A percentile compares a stretch with the other conserved stretches of the same genome.
These are phyloP conservation scores for Polytrichum formosum DNA, from an alignment of 225 moss, liverwort and hornwort species.

Conservation along the genomic window DNA sequence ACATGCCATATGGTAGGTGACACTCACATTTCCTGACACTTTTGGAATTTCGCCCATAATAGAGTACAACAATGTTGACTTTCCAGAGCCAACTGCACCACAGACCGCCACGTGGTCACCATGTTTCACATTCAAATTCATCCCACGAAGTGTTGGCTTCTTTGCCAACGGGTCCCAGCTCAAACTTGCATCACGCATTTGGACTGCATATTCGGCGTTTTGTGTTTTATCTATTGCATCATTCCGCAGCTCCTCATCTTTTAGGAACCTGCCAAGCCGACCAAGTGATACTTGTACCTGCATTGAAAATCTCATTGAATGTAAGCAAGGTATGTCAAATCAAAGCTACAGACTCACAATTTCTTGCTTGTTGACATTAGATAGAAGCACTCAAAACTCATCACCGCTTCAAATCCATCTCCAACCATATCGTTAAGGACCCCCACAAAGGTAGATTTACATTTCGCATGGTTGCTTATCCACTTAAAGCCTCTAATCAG, in stretches of 20 bases:
- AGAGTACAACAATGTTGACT: slow-evolving; percentile 46
- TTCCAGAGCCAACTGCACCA: slow-evolving; percentile 57
- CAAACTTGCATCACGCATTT: slow-evolving; percentile 39
- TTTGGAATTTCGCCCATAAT: slow-evolving; percentile 65
- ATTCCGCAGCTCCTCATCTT: slow-evolving; percentile 37
- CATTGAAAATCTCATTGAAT: neutral
- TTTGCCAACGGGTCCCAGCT: slow-evolving; percentile 45
- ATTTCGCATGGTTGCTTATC: too few relatives aligned
- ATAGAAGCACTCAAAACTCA: too few relatives aligned
- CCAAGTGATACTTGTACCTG: slow-evolving; percentile 51
- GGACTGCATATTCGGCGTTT: slow-evolving; percentile 28
- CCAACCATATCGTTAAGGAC: too few relatives aligned
- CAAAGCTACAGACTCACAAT: too few relatives aligned
- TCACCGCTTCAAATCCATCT: too few relatives aligned
- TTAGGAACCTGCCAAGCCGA: slow-evolving; percentile 32
- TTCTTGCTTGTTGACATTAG: too few relatives aligned
- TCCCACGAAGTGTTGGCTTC: slow-evolving; percentile 29
- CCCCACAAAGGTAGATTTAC: too few relatives aligned
- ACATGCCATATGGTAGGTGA: neutral
- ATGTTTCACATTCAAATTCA: slow-evolving; percentile 30
- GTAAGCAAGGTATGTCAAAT: too few relatives aligned
- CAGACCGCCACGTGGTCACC: slow-evolving; percentile 50
- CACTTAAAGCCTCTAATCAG: too few relatives aligned
- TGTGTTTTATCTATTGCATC: slow-evolving; percentile 22
- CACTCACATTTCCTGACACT: slow-evolving; percentile 35